A percentile compares a stretch with the other conserved stretches of the same genome.
Conservation (phyloP, 371 early-diverging fungal species). For the Mucor irregularis region DNA sequence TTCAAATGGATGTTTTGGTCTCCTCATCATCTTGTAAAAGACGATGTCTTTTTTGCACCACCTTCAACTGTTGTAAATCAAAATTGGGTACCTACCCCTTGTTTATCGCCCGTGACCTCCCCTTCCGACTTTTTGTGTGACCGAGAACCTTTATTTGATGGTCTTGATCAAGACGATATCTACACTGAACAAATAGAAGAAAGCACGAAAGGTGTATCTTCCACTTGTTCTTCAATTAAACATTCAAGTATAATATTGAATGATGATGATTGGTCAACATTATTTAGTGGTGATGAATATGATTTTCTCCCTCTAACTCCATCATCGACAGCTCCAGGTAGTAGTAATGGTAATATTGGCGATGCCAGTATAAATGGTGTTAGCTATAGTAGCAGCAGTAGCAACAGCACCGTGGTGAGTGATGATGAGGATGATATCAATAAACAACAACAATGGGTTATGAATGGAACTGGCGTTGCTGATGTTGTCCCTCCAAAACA, state of each 20-base stretch:
- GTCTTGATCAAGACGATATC: slow-evolving; percentile 24
- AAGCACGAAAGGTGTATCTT: too few relatives aligned
- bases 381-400: background rate
- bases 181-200: too few relatives aligned
- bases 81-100: slow-evolving; percentile 31
- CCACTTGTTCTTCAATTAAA: background rate
- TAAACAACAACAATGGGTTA: background rate
- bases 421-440: background rate
- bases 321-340: slow-evolving; percentile 4
- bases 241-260: background rate
- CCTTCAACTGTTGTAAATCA: background rate
- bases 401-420: background rate
- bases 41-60: slow-evolving; percentile 23
- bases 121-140: slow-evolving; percentile 43
- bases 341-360: background rate
- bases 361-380: too few relatives aligned
- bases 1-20: slow-evolving; percentile 15
- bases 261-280: slow-evolving; percentile 21
- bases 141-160: slow-evolving; percentile 41
- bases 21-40: slow-evolving; percentile 12
- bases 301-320: slow-evolving; percentile 10
- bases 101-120: slow-evolving; percentile 41
- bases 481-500: background rate
- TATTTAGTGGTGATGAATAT: slow-evolving; percentile 8
- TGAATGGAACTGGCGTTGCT: background rate